Evolutionary conservation across 2,329 filamentous ascomycete genomes (phyloP), one percentile per base, ranked within the genome.

Genomic region (Rhynchosporium agropyri): DNA sequence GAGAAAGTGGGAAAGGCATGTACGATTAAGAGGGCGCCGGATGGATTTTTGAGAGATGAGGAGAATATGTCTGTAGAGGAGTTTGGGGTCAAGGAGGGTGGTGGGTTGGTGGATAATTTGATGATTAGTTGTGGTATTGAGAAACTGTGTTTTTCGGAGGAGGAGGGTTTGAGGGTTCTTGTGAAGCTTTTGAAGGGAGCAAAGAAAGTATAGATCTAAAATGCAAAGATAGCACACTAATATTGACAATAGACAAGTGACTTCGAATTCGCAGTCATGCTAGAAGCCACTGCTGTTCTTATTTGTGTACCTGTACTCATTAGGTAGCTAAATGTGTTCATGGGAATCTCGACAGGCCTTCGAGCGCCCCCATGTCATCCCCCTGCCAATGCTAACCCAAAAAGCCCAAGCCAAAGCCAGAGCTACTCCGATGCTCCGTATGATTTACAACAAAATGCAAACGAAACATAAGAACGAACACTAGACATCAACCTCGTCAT

Each of bases 51-150:
- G 40, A 68, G 68, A 38, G 69, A 70, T 60, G 64, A 64, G 42
- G 46, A 45, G 2, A 66, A 66, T 9, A 66, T 67, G 68, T 58
- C 63, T n/a, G 79, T 82, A 3, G 78, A 80, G 62, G 77, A 79
- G 60, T 75, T 83, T 12, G 78, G 79, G 65, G 78, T 77, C 4
- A 74, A 76, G 15, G 76, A 79, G 64, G 77, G 78, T 10, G 77
- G 78, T 12, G 77, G 66, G 2, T 76, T 50, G 55, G 63, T 62
- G 53, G 76, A 75, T 61, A 71, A 71, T 57, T 54, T 71, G 55
- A 71, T 71, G 69, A 64, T 71, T 43, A 46, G 60, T 29, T 69
- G 68, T 62, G 68, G 67, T 7, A 50, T 68, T 33, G 64, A 69
- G 38, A 62, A 49, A 36, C 36, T 69, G n/a, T 69, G 66, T 58